These are phyloP conservation scores for Penicillium crustosum DNA, from an alignment of 2,329 filamentous ascomycete species.

Conservation along the genomic window DNA sequence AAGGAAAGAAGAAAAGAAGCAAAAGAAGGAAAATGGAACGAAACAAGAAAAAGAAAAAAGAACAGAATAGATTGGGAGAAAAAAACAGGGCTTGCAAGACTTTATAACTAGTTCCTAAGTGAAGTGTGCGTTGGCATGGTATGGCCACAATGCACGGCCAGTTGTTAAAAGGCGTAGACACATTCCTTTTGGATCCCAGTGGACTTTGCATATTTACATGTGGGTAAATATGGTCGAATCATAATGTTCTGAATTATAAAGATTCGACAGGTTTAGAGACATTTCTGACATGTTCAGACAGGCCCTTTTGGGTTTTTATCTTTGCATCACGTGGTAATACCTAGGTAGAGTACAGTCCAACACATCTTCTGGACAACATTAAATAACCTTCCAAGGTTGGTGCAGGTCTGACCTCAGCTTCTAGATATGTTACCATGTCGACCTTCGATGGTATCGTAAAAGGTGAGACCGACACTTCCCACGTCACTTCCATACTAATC, in stretches of 20 bases:
- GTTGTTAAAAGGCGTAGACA: slow-evolving; percentile 1
- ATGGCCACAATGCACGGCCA: slow-evolving; percentile 7
- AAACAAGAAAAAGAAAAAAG: background rate
- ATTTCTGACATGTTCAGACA: no score
- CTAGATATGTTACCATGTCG: slow-evolving; percentile 25
- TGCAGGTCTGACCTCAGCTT: slow-evolving; percentile 3
- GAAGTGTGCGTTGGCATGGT: slow-evolving; percentile 10
- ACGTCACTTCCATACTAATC: background rate
- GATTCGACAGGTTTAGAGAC: background rate
- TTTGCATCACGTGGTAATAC: slow-evolving; percentile 9
- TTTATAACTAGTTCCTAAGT: background rate
- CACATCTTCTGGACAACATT: background rate
- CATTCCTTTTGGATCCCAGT: background rate
- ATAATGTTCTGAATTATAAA: background rate
- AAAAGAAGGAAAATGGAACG: background rate
- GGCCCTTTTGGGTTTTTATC: background rate
- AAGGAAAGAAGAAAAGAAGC: background rate
- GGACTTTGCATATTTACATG: background rate
- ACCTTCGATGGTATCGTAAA: slow-evolving; percentile 35
- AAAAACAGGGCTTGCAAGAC: background rate
- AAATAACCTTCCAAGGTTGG: background rate
- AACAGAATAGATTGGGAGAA: background rate
- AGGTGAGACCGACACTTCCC: slow-evolving; percentile 19
- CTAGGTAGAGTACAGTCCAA: no score
- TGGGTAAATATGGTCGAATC: background rate